Base-by-base conservation (phyloP, 352 stramenopile genomes). In the Globisporangium splendens region DNA sequence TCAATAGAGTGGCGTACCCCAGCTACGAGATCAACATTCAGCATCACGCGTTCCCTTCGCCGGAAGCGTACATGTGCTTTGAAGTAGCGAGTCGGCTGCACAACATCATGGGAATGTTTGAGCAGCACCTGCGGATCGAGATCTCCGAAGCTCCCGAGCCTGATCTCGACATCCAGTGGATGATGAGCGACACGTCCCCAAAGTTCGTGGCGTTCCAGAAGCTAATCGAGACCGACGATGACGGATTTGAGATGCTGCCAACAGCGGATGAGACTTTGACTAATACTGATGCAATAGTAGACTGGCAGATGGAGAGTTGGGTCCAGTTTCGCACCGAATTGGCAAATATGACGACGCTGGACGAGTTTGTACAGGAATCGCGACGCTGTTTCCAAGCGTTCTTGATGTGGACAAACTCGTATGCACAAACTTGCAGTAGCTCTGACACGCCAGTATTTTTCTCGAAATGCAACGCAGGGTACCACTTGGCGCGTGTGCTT, bases 1-100 rank as follows among this genome's bases (percentile, higher is more conserved):
- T 93, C 63, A 80, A 81, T 42, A 88, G 89, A 59, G 57, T 86
- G 1, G 57, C 62, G 47, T 93, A 90, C 54, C 80, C 79, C 4
- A 50, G 57, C 35, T 90, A 91, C 59, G 50, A 65, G 50, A 62
- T 85, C 14, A 52, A 52, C 12, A 56, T 71, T 52, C 15, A 54
- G 20, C 50, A 63, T 12, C 66, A 57, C 1, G 63, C 79, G 0
- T 92, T 92, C 51, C 56, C 51, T 8, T 86, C 72, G 1, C 49
- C 75, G 0, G 72, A 88, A 61, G 71, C 68, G 21, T 88, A 84
- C 46, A 69, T 88, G 50, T 84, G 76, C 54, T 94, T 81, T 41
- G 82, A 92, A 55, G 72, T 86, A 20, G 80, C 80, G 14, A 70
- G 69, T 28, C 73, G 77, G 11, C 54, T 94, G 39, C 85, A 82